Conservation (phyloP, 139 green algal species). For the Closterium sp. region DNA sequence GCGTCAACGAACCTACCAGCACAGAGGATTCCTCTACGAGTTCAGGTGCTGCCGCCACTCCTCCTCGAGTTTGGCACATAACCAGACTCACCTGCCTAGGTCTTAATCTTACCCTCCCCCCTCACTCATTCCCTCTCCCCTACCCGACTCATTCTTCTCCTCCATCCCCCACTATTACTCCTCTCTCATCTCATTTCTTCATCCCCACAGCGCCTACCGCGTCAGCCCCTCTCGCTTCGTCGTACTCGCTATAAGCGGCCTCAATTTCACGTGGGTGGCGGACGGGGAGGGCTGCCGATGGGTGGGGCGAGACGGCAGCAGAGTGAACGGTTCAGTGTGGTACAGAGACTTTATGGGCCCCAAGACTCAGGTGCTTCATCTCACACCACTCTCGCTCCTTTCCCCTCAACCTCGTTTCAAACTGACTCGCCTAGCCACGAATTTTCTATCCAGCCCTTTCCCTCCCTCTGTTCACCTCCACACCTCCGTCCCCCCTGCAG, state of each 20-base stretch:
- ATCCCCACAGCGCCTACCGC: neutral
- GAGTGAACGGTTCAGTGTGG: neutral
- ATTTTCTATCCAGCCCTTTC: neutral
- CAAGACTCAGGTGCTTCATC: neutral
- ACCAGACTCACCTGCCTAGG: no score
- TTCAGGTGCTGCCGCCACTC: neutral
- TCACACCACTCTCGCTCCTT: neutral
- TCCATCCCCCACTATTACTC: neutral
- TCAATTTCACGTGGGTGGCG: neutral
- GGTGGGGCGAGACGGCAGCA: neutral
- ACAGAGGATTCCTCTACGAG: neutral
- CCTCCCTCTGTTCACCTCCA: neutral
- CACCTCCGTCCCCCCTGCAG: neutral
- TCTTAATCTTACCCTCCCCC: neutral
- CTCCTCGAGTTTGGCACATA: neutral
- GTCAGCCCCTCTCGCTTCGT: neutral
- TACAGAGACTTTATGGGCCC: neutral
- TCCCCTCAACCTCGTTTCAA: neutral
- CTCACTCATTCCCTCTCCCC: neutral
- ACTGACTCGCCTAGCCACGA: neutral
- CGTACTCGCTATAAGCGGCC: neutral
- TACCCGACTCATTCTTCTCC: no score
- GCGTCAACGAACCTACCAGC: neutral
- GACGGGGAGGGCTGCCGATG: neutral
- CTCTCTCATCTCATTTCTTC: neutral